phyloP scores from a whole-genome alignment of 805 yeast species.

The Nakazawaea siamensis region DNA sequence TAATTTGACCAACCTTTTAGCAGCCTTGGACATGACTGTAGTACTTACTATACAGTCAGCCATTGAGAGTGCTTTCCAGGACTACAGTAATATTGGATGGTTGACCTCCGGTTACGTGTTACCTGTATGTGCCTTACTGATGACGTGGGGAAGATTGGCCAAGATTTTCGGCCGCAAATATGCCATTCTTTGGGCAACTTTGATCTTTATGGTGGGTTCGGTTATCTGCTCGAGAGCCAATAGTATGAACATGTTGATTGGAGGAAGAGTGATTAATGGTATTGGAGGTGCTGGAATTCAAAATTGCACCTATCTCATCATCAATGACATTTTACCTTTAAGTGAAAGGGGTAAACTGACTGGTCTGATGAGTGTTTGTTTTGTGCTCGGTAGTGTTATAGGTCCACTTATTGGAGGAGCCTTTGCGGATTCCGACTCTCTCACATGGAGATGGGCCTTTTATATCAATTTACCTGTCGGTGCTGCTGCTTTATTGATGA shows the following conservation, averaged over 20 bases:
- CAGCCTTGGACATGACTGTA: conserved; percentile 48
- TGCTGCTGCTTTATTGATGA: conserved; percentile 36
- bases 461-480: conserved; percentile 63
- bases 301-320: conserved; percentile 44
- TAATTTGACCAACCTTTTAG: neutral
- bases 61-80: conserved; percentile 39
- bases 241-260: conserved; percentile 54
- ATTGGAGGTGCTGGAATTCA: conserved; percentile 65
- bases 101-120: conserved; percentile 44
- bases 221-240: conserved; percentile 45
- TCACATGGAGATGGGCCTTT: conserved; percentile 70
- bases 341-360: neutral
- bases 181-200: conserved; percentile 36
- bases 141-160: conserved; percentile 51
- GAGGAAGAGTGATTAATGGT: conserved; percentile 65
- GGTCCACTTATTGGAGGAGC: conserved; percentile 68
- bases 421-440: conserved; percentile 34
- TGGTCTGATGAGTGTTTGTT: conserved; percentile 29
- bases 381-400: conserved; percentile 39
- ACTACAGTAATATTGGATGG: conserved; percentile 51
- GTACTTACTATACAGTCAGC: conserved; percentile 39
- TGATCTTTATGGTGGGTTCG: conserved; percentile 55
- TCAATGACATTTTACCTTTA: conserved; percentile 32
- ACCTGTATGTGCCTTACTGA: conserved; percentile 42
- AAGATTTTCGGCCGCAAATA: conserved; percentile 50